A percentile compares a stretch with the other conserved stretches of the same genome.
Evolutionary conservation across 257 asterid genomes (phyloP).

Genomic region (Fraxinus cuspidata): DNA sequence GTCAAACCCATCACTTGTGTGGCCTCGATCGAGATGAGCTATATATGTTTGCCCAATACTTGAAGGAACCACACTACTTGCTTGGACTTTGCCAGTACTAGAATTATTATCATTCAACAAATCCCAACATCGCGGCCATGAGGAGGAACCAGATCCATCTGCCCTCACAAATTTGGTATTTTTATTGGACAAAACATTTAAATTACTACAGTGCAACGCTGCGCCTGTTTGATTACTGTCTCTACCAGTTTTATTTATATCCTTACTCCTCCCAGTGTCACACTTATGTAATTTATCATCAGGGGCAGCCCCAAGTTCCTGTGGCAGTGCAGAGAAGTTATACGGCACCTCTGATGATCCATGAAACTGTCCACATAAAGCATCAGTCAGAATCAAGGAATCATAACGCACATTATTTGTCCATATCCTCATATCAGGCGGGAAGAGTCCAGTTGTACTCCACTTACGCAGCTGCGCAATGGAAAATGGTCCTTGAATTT

Average conservation of each 20-base stretch:
- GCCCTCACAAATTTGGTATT: conserved; percentile 32
- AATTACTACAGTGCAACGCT: conserved; percentile 1
- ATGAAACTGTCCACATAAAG: conserved; percentile 53
- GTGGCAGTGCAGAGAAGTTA: conserved; percentile 34
- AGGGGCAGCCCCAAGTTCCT: conserved; percentile 28
- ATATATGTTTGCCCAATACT: too few species aligned
- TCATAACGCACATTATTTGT: conserved; percentile 68
- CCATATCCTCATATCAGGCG: conserved; percentile 92
- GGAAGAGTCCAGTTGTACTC: conserved; percentile 85
- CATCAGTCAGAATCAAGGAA: conserved; percentile 71
- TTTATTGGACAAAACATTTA: conserved; percentile 29
- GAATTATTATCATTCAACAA: conserved; percentile 44
- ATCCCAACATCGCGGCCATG: conserved; percentile 52
- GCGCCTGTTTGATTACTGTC: conserved; percentile 30
- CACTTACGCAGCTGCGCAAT: conserved; percentile 80
- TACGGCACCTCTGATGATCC: conserved; percentile 39
- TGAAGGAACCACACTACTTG: conserved; percentile 13
- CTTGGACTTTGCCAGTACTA: conserved; percentile 32
- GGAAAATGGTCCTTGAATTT: conserved; percentile 92
- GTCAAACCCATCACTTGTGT: too few species aligned
- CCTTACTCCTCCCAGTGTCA: conserved; percentile 14
- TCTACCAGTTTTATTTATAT: neutral
- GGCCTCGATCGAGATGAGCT: too few species aligned
- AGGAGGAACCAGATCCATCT: conserved; percentile 36
- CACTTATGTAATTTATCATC: neutral